Conservation (phyloP, 2,329 filamentous ascomycete genomes). For the Fusarium pseudograminearum region DNA sequence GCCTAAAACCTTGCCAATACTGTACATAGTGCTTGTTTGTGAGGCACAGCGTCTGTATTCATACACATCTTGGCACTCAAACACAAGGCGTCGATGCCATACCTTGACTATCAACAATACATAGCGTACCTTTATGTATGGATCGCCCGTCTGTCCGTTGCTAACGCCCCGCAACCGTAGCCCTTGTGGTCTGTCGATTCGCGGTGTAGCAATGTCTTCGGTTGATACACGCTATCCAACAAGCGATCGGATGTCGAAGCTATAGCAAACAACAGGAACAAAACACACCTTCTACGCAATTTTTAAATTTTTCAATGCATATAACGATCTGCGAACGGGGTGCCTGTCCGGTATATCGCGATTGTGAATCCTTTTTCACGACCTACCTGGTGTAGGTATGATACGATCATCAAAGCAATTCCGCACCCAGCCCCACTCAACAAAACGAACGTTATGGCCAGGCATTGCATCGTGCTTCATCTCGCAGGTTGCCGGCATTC, state of each 20-base stretch:
- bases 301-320: background rate
- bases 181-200: constrained; percentile 5
- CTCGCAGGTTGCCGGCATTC: background rate
- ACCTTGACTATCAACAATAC: background rate
- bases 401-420: background rate
- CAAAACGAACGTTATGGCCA: background rate
- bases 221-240: constrained; percentile 1
- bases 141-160: background rate
- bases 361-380: background rate
- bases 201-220: background rate
- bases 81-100: constrained; percentile 1
- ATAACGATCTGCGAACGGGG: background rate
- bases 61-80: background rate
- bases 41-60: background rate
- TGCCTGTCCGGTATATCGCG: background rate
- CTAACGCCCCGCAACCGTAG: background rate
- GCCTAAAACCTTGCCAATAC: constrained; percentile 10
- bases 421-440: background rate
- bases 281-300: background rate
- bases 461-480: background rate
- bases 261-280: background rate
- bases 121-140: background rate
- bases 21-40: constrained; percentile 4
- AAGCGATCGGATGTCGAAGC: background rate
- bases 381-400: background rate